phyloP scores from a whole-genome alignment of 164 flowering plant genomes.

The Echeveria elegans region DNA sequence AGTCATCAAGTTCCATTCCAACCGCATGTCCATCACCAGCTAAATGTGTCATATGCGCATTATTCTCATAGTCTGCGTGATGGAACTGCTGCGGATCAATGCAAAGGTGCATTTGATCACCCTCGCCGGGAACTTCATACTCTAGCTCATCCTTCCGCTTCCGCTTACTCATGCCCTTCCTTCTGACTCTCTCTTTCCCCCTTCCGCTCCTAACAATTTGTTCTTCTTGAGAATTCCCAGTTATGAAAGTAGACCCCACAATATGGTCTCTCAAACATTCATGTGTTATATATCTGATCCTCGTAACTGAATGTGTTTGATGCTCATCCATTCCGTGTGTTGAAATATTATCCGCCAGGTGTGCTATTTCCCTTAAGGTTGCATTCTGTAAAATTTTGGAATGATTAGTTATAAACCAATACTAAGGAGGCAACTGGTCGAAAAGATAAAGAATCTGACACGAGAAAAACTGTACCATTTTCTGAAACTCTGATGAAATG shows the following conservation, averaged over 20 bases:
- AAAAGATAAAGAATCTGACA: background rate
- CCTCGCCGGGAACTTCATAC: constrained; percentile 21
- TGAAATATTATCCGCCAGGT: constrained; percentile 46
- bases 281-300: constrained; percentile 47
- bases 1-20: no score
- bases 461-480: constrained; percentile 25
- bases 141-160: constrained; percentile 34
- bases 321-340: constrained; percentile 49
- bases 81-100: background rate
- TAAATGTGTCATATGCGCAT: background rate
- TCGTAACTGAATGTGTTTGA: constrained; percentile 39
- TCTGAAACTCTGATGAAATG: constrained; percentile 51
- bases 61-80: background rate
- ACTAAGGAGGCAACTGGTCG: background rate
- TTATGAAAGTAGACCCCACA: constrained; percentile 20
- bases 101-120: constrained; percentile 11
- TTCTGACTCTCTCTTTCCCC: constrained; percentile 57
- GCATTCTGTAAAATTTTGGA: constrained; percentile 29
- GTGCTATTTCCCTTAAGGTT: constrained; percentile 48
- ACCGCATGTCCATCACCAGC: no score
- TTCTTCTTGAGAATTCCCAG: constrained; percentile 15
- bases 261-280: constrained; percentile 58
- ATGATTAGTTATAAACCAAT: background rate
- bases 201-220: constrained; percentile 34
- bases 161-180: constrained; percentile 50